Base-by-base conservation (phyloP, 768 basidiomycete species). In the Kondoa subrosea region DNA sequence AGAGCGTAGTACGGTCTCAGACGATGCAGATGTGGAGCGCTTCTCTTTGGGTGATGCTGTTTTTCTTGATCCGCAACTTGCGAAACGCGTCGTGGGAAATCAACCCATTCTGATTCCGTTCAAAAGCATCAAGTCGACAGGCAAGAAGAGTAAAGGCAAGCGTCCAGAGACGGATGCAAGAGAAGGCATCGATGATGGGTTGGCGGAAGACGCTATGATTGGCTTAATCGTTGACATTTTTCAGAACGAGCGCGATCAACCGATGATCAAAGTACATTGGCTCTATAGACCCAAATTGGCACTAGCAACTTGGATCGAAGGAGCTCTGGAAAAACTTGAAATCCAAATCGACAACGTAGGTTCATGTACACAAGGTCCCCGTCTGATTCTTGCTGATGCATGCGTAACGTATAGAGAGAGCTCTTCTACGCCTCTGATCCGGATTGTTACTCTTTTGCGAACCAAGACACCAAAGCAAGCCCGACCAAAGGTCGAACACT, bases 191-290 rank as follows among this genome's bases (percentile, higher is more conserved):
- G 66, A 69, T 8, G 69, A 69, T 56, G 66, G 66, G 3, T 40
- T 69, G 14, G 66, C 61, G 8, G 65, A 69, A 34, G 3, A 56
- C n/a, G 69, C 34, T 66, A 61, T 68, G 61, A 56, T 67, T 62
- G 69, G 57, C 4, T 34, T 69, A 2, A 34, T 69, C 26, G 67
- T 69, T 56, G 69, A 69, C 66, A 65, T 69, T 40, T 69, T 56
- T 27, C 58, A 62, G 31, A 66, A 69, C 33, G 69, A 69, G 40
- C 26, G 33, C 56, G 69, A 64, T 21, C 62, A 56, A 33, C 66
- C 66, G 67, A 8, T 34, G 14, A 56, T 58, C 4, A 34, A 57
- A 32, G 34, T 69, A 17, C 69, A 69, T 50, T 69, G 69, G 69
- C 66, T 69, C 2, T 65, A 65, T 4, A 29, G 69, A 34, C 69